A percentile compares a stretch with the other conserved stretches of the same genome.
Evolutionary conservation across 768 basidiomycete genomes (phyloP).

Genomic region (Phlebiopsis flavidoalba): DNA sequence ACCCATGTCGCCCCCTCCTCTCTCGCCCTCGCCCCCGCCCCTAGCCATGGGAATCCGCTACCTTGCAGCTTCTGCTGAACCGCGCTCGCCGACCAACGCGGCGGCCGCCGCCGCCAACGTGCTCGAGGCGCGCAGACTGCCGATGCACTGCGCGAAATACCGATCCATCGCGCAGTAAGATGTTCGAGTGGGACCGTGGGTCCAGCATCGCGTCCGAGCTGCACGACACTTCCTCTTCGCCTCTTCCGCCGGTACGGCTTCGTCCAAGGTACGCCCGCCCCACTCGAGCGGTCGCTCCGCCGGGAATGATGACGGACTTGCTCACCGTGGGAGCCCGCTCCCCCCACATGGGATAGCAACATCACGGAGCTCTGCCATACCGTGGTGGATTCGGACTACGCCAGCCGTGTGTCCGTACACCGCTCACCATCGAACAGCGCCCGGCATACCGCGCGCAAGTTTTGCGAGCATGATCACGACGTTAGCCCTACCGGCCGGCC

Average conservation of each 20-base stretch:
- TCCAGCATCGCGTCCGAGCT: constrained; percentile 56
- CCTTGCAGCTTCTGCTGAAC: not conserved
- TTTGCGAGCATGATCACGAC: constrained; percentile 36
- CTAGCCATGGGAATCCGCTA: not conserved
- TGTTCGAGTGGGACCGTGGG: constrained; percentile 65
- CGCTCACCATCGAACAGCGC: constrained; percentile 60
- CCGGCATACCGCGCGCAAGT: constrained; percentile 52
- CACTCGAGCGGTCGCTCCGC: too few relatives aligned
- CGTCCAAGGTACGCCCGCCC: constrained; percentile 51
- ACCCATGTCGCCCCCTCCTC: not conserved
- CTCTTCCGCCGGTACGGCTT: constrained; percentile 71
- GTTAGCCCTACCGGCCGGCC: too few relatives aligned
- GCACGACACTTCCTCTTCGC: constrained; percentile 58
- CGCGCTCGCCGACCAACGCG: not conserved
- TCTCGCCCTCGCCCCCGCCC: too few relatives aligned
- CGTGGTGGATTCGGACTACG: constrained; percentile 83
- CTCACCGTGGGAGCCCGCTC: too few relatives aligned
- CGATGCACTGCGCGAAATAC: constrained; percentile 17
- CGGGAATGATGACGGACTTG: too few relatives aligned
- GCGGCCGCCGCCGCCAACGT: not conserved
- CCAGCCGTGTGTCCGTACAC: constrained; percentile 62
- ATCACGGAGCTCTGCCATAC: constrained; percentile 44
- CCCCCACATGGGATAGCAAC: too few relatives aligned
- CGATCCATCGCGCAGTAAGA: constrained; percentile 64
- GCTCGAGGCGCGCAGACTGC: constrained; percentile 1